These are phyloP conservation scores for Berberis thunbergii DNA, from an alignment of 164 flowering plant species.

Conservation along the genomic window DNA sequence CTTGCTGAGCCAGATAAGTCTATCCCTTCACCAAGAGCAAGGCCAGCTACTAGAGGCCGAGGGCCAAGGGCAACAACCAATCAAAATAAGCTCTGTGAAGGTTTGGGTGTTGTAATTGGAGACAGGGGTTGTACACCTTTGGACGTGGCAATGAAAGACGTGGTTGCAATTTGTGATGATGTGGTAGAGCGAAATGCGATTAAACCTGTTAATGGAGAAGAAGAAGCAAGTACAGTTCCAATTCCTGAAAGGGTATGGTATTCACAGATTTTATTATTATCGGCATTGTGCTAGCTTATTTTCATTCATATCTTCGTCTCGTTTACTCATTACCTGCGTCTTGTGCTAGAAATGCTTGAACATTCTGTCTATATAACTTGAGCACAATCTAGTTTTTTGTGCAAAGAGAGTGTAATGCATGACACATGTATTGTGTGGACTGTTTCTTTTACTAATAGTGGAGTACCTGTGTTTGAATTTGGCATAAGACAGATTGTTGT, in stretches of 20 bases:
- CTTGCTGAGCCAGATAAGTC: constrained; percentile 9
- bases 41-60: constrained; percentile 22
- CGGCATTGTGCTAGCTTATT: neutral
- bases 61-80: constrained; percentile 19
- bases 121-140: constrained; percentile 11
- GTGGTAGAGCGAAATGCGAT: constrained; percentile 23
- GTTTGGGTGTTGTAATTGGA: constrained; percentile 16
- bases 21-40: constrained; percentile 13
- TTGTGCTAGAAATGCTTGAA: too few relatives aligned
- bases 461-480: too few relatives aligned
- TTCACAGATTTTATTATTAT: neutral
- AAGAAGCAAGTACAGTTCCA: constrained; percentile 31
- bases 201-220: constrained; percentile 25
- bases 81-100: constrained; percentile 23
- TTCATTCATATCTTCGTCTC: too few relatives aligned
- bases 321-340: too few relatives aligned
- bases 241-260: constrained; percentile 38
- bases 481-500: too few relatives aligned
- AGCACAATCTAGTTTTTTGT: too few relatives aligned
- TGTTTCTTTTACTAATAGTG: too few relatives aligned
- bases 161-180: constrained; percentile 20
- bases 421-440: too few relatives aligned
- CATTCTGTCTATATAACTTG: too few relatives aligned
- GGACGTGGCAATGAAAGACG: constrained; percentile 15
- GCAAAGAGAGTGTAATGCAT: too few relatives aligned